Evolutionary conservation across 176 grass and related monocot species (phyloP).

Genomic region (Puccinellia tenuiflora): DNA sequence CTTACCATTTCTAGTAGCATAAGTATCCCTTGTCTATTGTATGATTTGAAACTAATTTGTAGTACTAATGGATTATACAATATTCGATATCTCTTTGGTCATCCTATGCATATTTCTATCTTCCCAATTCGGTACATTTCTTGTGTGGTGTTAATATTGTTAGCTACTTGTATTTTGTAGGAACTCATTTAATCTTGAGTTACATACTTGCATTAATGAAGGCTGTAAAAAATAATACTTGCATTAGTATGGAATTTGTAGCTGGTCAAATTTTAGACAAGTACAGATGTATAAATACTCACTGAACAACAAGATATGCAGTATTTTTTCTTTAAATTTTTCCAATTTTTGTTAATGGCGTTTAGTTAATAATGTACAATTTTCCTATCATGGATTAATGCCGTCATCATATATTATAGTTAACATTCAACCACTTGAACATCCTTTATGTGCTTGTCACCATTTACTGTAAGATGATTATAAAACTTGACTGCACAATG

Average conservation of each 20-base stretch:
- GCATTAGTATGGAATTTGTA: not conserved
- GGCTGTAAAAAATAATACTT: not conserved
- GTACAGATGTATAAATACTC: not conserved
- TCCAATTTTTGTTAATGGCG: not conserved
- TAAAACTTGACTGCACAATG: not conserved
- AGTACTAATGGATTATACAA: not conserved
- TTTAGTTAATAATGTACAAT: not conserved
- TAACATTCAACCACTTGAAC: not conserved
- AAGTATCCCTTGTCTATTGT: not conserved
- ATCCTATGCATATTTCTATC: not conserved
- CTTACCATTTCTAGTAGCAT: not conserved
- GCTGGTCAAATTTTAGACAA: not conserved
- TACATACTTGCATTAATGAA: not conserved
- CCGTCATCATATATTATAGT: not conserved
- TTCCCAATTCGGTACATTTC: not conserved
- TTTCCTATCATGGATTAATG: not conserved
- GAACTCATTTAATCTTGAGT: not conserved
- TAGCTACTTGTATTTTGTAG: not conserved
- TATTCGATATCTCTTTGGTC: not conserved
- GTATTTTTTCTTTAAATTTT: not conserved
- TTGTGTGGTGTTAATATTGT: not conserved
- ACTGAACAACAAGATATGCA: not conserved
- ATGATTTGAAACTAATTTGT: not conserved
- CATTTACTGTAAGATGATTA: conserved; percentile 19
- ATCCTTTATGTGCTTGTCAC: not conserved